Evolutionary conservation across 768 basidiomycete species (phyloP).

Genomic region (Chalciporus sphaerocephalus): DNA sequence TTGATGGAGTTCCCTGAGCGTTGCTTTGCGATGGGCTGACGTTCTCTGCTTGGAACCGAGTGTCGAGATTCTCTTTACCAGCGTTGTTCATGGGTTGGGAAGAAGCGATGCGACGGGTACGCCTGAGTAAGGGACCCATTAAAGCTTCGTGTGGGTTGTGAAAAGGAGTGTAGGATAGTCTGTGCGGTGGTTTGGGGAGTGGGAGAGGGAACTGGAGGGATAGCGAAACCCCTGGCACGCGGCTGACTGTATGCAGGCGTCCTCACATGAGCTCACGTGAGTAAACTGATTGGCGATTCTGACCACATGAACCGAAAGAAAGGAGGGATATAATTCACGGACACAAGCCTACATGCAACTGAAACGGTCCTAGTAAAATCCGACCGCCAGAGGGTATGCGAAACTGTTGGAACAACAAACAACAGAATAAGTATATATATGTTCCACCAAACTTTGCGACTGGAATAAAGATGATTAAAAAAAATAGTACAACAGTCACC

Average conservation of each 20-base stretch:
- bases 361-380: neutral
- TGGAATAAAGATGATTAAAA: conserved; percentile 31
- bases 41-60: neutral
- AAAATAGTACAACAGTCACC: conserved; percentile 14
- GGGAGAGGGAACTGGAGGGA: conserved; percentile 3
- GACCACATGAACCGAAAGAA: too few relatives aligned
- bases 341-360: conserved; percentile 1
- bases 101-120: conserved; percentile 23
- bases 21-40: neutral
- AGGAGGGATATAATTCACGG: neutral
- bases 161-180: conserved; percentile 21
- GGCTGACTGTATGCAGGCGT: conserved; percentile 22
- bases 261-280: conserved; percentile 15
- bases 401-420: conserved; percentile 11
- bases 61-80: conserved; percentile 17
- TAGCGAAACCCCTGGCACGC: neutral
- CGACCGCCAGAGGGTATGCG: conserved; percentile 2
- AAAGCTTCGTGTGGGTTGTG: conserved; percentile 4
- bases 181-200: conserved; percentile 13
- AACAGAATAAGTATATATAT: conserved; percentile 7
- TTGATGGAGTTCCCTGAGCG: neutral
- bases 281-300: too few relatives aligned
- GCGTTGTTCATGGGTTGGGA: neutral
- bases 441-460: neutral
- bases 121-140: conserved; percentile 27